Base-by-base conservation (phyloP, 257 asterid species). In the Phtheirospermum japonicum region DNA sequence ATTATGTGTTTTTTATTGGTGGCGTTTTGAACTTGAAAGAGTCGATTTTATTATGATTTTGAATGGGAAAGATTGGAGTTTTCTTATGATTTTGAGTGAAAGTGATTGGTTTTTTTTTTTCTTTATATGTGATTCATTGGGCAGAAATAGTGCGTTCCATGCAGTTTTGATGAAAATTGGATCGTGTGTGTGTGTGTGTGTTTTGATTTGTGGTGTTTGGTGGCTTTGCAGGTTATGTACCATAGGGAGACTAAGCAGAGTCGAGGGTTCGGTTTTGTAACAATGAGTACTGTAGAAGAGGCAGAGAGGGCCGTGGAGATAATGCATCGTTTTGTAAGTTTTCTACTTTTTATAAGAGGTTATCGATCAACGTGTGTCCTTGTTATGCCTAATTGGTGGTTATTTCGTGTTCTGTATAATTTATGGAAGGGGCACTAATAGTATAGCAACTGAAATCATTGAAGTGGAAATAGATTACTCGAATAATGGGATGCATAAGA, bases 251-350 rank as follows among this genome's bases (percentile, higher is more conserved):
- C 83, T 34, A 88, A 75, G 39, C 82, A 59, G 81, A 92, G 98
- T 61, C 82, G 95, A 9, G 98, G 98, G 23, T 92, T 92, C 2
- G 98, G 93, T 17, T 92, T 92, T 65, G 96, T 92, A 58, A 83
- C 98, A 0, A 89, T 92, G 98, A 77, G 85, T 43, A 81, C 83
- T 0, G 89, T 71, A 36, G 95, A 86, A 76, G 95, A 92, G 76
- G 95, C 95, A 65, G 89, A 86, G 16, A 85, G 65, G 57, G 97
- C 98, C n/a, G 95, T 85, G 52, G 93, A 83, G 59, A 52, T 83
- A 80, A 84, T 81, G 66, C 58, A 78, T 67, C 72, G 85, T 10
- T 83, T 76, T 80, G 98, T 92, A 73, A 80, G 98, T 84, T 57
- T 53, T 58, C 28, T 4, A 17, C 36, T 7, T 20, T 37, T 59